Evolutionary conservation across 495 filamentous ascomycete species (phyloP), one percentile per base, ranked within the genome.

Genomic region (Pyronema domesticum): DNA sequence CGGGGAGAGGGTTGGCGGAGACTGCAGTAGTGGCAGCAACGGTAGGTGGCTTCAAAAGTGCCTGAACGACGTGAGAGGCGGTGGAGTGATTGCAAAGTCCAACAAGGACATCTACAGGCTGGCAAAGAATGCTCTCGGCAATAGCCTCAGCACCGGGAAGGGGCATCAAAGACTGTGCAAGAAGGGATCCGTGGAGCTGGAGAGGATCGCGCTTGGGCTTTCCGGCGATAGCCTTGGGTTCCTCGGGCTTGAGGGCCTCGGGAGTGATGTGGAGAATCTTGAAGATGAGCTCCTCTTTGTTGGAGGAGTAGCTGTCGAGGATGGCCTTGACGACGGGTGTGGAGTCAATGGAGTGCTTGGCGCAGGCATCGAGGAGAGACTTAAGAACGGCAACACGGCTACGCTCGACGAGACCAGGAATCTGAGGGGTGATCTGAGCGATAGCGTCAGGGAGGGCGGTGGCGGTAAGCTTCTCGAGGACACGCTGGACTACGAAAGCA

Each of bases 391-490:
- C 77, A 53, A 84, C 82, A 40, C 88, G 76, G 13, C 78, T 80
- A 45, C 82, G 75, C 48, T 86, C 76, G 37, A 94, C 72, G 17
- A 95, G 73, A 30, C 72, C 73, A 0, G 75, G 68, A 23, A 95
- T 73, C 47, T 83, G 76, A 7, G 86, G 82, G 9, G 80, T 64
- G 30, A 89, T 80, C 44, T 77, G 69, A 18, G 79, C 71, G 49
- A 85, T 72, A 0, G 81, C 83, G 42, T 76, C 75, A 52, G 79
- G 70, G 19, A 98, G 71, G 61, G 94, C 86, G 53, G 93, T 85
- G 61, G 84, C 85, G 62, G 80, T 80, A 17, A 96, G 74, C 60
- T 89, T 74, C 62, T 89, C 86, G 39, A 98, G 69, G 3, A 89
- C 77, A 39, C 76, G 75, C 55, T 84, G 78, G 7, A 86, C 83